phyloP scores from a whole-genome alignment of 2,329 filamentous ascomycete genomes.

The Rhinocladiella similis region DNA sequence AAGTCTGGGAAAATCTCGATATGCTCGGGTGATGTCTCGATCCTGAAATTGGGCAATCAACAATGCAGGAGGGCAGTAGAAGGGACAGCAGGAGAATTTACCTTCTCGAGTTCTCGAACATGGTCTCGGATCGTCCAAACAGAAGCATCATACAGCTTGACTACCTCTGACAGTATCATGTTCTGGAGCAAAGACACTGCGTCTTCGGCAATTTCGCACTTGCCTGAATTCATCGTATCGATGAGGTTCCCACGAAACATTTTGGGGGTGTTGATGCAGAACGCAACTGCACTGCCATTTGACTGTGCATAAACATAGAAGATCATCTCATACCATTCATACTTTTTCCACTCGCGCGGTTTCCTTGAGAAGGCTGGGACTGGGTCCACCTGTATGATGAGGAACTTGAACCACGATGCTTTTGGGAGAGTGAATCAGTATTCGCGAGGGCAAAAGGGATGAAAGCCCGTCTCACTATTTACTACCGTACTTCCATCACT shows the following conservation, averaged over 20 bases:
- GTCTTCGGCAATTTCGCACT: background rate
- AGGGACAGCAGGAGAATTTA: constrained; percentile 9
- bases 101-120: constrained; percentile 35
- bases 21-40: background rate
- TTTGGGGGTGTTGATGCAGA: constrained; percentile 23
- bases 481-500: constrained; percentile 3
- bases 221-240: constrained; percentile 1
- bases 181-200: constrained; percentile 25
- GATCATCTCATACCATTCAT: constrained; percentile 29
- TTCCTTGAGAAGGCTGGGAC: background rate
- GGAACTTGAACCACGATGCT: constrained; percentile 30
- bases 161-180: constrained; percentile 27
- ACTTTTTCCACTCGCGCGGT: background rate
- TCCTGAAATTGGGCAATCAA: background rate
- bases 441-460: background rate
- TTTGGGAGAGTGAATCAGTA: background rate
- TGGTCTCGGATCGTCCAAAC: constrained; percentile 36
- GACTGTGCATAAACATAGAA: constrained; percentile 22
- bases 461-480: constrained; percentile 4
- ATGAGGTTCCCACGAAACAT: constrained; percentile 6
- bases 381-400: constrained; percentile 23
- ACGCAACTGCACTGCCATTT: constrained; percentile 5
- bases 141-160: constrained; percentile 31
- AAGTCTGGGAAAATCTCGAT: constrained; percentile 29
- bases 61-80: background rate